Base-by-base conservation (phyloP, 2,329 filamentous ascomycete genomes). In the Neonectria coccinea region DNA sequence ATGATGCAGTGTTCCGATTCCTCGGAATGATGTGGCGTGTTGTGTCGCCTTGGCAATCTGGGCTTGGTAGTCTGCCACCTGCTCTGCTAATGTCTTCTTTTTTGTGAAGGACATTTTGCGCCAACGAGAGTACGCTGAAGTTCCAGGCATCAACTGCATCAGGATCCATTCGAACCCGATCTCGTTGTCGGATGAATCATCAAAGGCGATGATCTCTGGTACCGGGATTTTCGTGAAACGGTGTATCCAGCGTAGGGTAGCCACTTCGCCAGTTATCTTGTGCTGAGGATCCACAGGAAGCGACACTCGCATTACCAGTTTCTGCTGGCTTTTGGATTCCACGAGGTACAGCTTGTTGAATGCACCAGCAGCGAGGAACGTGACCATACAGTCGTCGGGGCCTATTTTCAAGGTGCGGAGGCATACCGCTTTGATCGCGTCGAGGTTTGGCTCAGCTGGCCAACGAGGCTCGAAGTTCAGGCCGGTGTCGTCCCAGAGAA, bases 151-250 rank as follows among this genome's bases (percentile, higher is more conserved):
- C 7, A 67, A 62, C 6, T 75, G 70, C 76, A 81, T 79, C 12
- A 81, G 55, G 10, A 81, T 81, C 79, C 79, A 83, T 69, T 82
- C 79, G 18, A 77, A 80, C 0, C 77, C 79, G 29, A 82, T 72
- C 22, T 76, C 69, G 33, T 80, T 82, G 2, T 75, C 47, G 16
- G 50, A 65, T 2, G 64, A 74, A 29, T 76, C 70, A 27, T 79
- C 74, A 59, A 74, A 81, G 2, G 68, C 75, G 39, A 79, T 51
- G 3, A 82, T 72, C 2, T 66, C 52, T 2, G 80, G 74, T 4
- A 80, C 73, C 0, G 77, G 80, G 1, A 81, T 70, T 1, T 58
- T 54, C 0, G 79, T 78, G 41, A 72, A 67, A 5, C 69, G 56
- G 5, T 65, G 61, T 14, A 82, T 60, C 68, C 74, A 81, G 0